Conservation (phyloP, 345 rosid genomes). For the Populus nigra region DNA sequence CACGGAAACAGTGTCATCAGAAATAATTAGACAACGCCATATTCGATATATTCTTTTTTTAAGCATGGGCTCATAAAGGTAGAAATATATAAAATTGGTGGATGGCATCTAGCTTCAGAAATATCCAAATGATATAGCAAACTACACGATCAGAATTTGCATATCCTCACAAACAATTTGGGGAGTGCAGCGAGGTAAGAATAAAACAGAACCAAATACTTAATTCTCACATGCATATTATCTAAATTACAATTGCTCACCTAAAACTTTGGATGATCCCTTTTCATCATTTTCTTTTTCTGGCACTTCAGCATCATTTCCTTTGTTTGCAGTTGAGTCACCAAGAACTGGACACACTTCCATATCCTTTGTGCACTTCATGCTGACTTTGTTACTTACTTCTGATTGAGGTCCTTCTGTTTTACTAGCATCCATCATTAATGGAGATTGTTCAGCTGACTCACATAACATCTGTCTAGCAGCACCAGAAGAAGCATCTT, state of each 20-base stretch:
- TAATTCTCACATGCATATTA: background rate
- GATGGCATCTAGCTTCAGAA: background rate
- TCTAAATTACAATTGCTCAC: constrained; percentile 30
- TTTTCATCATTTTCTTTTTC: constrained; percentile 33
- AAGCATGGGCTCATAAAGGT: background rate
- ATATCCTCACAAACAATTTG: background rate
- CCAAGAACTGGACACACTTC: constrained; percentile 22
- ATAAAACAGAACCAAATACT: background rate
- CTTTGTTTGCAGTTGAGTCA: constrained; percentile 32
- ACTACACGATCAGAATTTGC: background rate
- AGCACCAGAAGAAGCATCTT: constrained; percentile 25
- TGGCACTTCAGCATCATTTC: constrained; percentile 28
- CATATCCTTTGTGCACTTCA: constrained; percentile 25
- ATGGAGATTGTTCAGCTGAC: constrained; percentile 26
- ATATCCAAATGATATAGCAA: background rate
- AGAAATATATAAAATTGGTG: background rate
- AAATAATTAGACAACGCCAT: background rate
- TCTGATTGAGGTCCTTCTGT: constrained; percentile 26
- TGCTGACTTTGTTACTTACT: constrained; percentile 22
- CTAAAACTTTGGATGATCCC: constrained; percentile 35
- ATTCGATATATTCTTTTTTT: background rate
- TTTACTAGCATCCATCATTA: constrained; percentile 28
- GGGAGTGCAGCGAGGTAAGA: background rate
- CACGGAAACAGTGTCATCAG: background rate
- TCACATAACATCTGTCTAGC: constrained; percentile 16